Percentiles rank a stretch among this genome's conserved stretches.
These are phyloP conservation scores for Colletotrichum noveboracense DNA, from an alignment of 2,329 filamentous ascomycete genomes.

Conservation along the genomic window DNA sequence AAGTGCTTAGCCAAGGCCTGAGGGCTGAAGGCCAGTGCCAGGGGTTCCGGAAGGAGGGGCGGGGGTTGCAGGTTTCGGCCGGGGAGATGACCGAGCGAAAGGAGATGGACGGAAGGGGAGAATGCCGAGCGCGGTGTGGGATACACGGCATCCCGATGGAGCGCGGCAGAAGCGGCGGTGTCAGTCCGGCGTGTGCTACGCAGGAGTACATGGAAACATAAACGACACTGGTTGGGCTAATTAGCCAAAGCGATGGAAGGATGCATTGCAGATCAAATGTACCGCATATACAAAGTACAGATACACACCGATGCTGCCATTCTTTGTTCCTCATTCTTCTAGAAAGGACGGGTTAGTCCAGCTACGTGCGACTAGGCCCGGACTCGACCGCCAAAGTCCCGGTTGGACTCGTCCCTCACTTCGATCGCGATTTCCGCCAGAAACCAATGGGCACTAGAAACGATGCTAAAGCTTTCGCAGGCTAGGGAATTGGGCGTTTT, in stretches of 20 bases:
- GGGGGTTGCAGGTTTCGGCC: not conserved
- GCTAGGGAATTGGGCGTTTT: not conserved
- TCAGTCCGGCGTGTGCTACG: not conserved
- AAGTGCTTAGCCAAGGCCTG: not conserved
- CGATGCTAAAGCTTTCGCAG: not conserved
- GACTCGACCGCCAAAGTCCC: not conserved
- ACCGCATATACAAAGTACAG: not conserved
- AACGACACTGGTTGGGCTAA: not conserved
- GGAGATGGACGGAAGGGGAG: not conserved
- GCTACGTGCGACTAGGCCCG: not conserved
- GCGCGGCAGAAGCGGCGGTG: not conserved
- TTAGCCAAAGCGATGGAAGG: not conserved
- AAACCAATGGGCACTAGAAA: not conserved
- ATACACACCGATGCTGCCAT: not conserved
- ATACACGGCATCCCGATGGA: not conserved
- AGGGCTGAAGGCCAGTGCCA: not conserved
- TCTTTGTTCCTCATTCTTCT: not conserved
- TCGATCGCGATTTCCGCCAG: not conserved
- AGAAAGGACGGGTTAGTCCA: not conserved
- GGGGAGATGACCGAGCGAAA: conserved; percentile 7
- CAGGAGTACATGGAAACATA: not conserved
- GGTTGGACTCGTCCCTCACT: not conserved
- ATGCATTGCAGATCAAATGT: not conserved
- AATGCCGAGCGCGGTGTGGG: conserved; percentile 2
- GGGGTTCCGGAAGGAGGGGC: not conserved